A percentile compares a stretch with the other conserved stretches of the same genome.
Conservation (phyloP, 371 early-diverging fungal genomes). For the Mortierella sp. region DNA sequence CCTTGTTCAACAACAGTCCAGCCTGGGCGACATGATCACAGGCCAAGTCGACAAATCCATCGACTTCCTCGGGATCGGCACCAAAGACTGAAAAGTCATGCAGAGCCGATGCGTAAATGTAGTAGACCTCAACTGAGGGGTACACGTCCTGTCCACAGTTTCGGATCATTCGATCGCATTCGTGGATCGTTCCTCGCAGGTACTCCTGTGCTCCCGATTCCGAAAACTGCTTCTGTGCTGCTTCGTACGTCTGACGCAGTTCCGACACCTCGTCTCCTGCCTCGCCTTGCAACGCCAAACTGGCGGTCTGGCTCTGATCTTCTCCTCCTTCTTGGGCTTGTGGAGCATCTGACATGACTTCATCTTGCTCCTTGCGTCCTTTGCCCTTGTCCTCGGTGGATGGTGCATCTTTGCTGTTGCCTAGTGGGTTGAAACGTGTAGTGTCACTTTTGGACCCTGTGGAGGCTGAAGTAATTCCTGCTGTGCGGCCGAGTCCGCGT, state of each 20-base stretch:
- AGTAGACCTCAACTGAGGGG: constrained; percentile 61
- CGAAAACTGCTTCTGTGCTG: constrained; percentile 52
- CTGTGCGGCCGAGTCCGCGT: constrained; percentile 38
- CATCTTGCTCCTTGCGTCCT: not conserved
- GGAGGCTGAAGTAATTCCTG: constrained; percentile 6
- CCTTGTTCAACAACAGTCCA: constrained; percentile 28
- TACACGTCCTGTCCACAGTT: constrained; percentile 58
- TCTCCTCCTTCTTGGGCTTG: not conserved
- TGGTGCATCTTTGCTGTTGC: not conserved
- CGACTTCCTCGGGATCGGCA: constrained; percentile 31
- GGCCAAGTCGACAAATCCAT: constrained; percentile 47
- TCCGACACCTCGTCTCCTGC: constrained; percentile 44
- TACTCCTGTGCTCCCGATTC: constrained; percentile 50
- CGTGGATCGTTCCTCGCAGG: constrained; percentile 70
- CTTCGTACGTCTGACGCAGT: constrained; percentile 48
- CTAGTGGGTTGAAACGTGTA: constrained; percentile 35
- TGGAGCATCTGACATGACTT: constrained; percentile 15
- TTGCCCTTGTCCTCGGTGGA: constrained; percentile 3
- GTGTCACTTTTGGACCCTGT: not conserved
- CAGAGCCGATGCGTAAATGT: constrained; percentile 66
- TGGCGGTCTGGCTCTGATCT: constrained; percentile 23
- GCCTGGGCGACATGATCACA: constrained; percentile 32
- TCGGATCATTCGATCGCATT: constrained; percentile 70
- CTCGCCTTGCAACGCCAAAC: constrained; percentile 33
- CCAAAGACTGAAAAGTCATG: constrained; percentile 58